Conservation (phyloP, 2,329 filamentous ascomycete genomes). For the Metarhizium guizhouense region DNA sequence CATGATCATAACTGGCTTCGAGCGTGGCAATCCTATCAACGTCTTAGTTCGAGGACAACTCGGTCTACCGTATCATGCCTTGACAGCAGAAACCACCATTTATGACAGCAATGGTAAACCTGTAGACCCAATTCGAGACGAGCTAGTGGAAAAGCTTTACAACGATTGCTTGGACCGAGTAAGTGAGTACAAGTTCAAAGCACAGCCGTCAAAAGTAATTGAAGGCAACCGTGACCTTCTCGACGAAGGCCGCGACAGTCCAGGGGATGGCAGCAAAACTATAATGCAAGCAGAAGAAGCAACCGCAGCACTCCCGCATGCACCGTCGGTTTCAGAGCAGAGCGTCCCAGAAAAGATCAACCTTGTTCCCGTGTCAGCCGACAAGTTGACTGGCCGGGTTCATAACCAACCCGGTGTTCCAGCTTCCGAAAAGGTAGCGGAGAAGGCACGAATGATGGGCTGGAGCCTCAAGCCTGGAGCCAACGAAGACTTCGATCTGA, state of each 20-base stretch:
- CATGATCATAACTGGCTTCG: constrained; percentile 96
- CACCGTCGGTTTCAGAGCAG: constrained; percentile 42
- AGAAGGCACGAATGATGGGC: constrained; percentile 71
- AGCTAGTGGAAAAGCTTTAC: constrained; percentile 81
- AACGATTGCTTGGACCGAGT: constrained; percentile 91
- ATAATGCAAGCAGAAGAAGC: constrained; percentile 65
- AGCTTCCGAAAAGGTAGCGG: constrained; percentile 62
- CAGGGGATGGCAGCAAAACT: constrained; percentile 58
- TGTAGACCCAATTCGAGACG: constrained; percentile 71
- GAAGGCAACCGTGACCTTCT: constrained; percentile 78
- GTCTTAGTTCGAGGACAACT: constrained; percentile 85
- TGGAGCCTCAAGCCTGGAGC: constrained; percentile 65
- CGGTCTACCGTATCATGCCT: constrained; percentile 72
- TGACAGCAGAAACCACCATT: constrained; percentile 74
- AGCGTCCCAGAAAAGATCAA: constrained; percentile 44
- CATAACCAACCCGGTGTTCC: constrained; percentile 63
- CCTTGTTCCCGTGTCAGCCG: constrained; percentile 54
- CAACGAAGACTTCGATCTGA: constrained; percentile 55
- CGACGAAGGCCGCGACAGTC: constrained; percentile 71
- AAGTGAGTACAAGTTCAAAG: constrained; percentile 80
- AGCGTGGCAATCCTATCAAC: constrained; percentile 89
- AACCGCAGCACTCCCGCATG: constrained; percentile 49
- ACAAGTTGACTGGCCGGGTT: constrained; percentile 62
- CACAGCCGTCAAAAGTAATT: constrained; percentile 58
- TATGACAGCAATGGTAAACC: constrained; percentile 76